Conservation (phyloP, 345 rosid species). For the Citrus hindsii region DNA sequence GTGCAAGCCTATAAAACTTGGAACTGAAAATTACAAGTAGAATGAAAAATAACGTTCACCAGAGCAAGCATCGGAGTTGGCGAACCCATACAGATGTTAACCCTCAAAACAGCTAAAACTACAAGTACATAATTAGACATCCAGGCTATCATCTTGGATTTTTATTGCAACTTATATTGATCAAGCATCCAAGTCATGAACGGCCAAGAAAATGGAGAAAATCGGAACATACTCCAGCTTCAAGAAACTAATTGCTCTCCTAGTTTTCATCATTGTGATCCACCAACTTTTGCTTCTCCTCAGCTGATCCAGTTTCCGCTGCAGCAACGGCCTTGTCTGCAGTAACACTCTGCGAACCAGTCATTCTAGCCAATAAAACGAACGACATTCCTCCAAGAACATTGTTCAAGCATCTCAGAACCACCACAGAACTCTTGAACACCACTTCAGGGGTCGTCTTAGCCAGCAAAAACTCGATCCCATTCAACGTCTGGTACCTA, state of each 20-base stretch:
- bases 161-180: background rate
- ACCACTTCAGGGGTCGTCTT: conserved; percentile 52
- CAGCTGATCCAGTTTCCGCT: conserved; percentile 13
- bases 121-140: background rate
- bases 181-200: background rate
- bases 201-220: background rate
- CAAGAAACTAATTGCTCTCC: conserved; percentile 14
- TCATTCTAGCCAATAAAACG: conserved; percentile 86
- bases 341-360: conserved; percentile 75
- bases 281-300: conserved; percentile 37
- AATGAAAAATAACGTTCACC: background rate
- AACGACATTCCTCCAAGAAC: conserved; percentile 91
- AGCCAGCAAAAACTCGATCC: conserved; percentile 68
- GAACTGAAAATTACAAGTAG: background rate
- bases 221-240: conserved; percentile 7
- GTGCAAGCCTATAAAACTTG: background rate
- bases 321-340: conserved; percentile 16
- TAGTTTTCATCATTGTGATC: conserved; percentile 15
- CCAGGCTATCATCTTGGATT: background rate
- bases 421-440: conserved; percentile 84
- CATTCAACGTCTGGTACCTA: conserved; percentile 91
- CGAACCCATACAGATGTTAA: background rate
- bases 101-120: background rate
- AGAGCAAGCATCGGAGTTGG: background rate
- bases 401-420: conserved; percentile 72